Base-by-base conservation (phyloP, 371 early-diverging fungal species). In the Apophysomyces variabilis region DNA sequence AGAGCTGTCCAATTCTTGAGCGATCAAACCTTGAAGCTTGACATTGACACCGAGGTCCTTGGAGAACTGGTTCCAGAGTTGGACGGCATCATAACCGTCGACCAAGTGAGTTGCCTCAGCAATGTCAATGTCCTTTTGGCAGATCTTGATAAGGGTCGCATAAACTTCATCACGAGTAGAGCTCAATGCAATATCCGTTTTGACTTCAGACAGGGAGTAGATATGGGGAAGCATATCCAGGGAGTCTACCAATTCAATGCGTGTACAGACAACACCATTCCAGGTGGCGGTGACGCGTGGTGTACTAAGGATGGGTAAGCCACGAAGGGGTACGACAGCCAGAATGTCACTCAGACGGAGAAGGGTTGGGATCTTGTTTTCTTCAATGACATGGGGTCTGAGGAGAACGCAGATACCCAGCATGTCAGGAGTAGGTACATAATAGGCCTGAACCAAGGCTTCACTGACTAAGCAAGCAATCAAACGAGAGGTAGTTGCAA, bases 401-500 rank as follows among this genome's bases (percentile, higher is more conserved):
- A 68, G 38, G 7, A 68, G 35, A 13, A 68, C 38, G 37, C 64
- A 63, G 3, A 68, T 36, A 36, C 68, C 68, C 26, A 38, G 50
- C 72, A 72, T n/a, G 74, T 47, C 35, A 11, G 58, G 26, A 5
- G 26, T 36, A 43, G 79, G 73, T 2, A 80, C 69, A 63, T 73
- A 78, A 68, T 74, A 74, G 21, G 79, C 83, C 32, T 75, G 66
- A 14, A 83, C 84, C 14, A 90, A 69, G 4, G 67, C 61, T 70
- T 91, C 91, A 57, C 87, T 87, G 21, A 84, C 84, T 16, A 89
- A 67, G 57, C 89, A 89, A 8, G 84, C 66, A 16, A 89, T 66
- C 6, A 90, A 69, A 36, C 91, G 84, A 8, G 89, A 88, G 12
- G 78, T 73, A 1, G 88, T 87, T 61, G 90, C 89, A 65, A 78